Conservation (phyloP, 1,284 basidiomycete species). For the Moesziomyces aphidis region DNA sequence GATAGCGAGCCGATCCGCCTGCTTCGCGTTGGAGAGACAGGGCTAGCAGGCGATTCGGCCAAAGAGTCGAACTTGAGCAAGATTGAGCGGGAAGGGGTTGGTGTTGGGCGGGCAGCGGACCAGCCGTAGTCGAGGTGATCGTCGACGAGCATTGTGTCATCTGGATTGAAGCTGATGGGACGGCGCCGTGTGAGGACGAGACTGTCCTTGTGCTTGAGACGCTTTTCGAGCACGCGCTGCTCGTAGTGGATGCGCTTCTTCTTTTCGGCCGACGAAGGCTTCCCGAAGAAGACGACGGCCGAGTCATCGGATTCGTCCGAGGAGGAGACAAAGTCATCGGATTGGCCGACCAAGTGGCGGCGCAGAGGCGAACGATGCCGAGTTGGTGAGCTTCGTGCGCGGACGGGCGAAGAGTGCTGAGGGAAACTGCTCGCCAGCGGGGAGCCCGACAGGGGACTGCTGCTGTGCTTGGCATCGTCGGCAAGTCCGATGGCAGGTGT, state of each 20-base stretch:
- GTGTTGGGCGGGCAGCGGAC: constrained; percentile 24
- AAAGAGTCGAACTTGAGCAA: constrained; percentile 1
- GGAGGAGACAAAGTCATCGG: constrained; percentile 25
- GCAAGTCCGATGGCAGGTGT: constrained; percentile 15
- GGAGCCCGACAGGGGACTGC: constrained; percentile 1
- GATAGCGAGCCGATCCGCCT: constrained; percentile 2
- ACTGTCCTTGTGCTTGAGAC: constrained; percentile 49
- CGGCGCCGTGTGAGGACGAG: constrained; percentile 41
- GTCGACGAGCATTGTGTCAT: constrained; percentile 48
- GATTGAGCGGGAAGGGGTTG: constrained; percentile 8
- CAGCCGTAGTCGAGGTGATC: constrained; percentile 19
- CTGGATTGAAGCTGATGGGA: constrained; percentile 48
- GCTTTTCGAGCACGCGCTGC: constrained; percentile 37
- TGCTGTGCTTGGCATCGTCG: constrained; percentile 12
- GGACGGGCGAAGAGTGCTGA: constrained; percentile 19
- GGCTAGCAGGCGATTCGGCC: background rate
- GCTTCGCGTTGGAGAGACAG: constrained; percentile 16
- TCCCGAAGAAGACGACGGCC: constrained; percentile 47
- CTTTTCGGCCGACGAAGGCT: constrained; percentile 44
- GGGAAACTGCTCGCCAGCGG: constrained; percentile 9
- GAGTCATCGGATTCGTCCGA: constrained; percentile 43
- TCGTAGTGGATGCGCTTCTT: constrained; percentile 51
- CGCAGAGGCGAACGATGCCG: constrained; percentile 15
- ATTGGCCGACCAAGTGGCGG: constrained; percentile 2
- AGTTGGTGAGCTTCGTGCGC: constrained; percentile 20